Base-by-base conservation (phyloP, 2,329 filamentous ascomycete species). In the Domatiomyces catenatus region DNA sequence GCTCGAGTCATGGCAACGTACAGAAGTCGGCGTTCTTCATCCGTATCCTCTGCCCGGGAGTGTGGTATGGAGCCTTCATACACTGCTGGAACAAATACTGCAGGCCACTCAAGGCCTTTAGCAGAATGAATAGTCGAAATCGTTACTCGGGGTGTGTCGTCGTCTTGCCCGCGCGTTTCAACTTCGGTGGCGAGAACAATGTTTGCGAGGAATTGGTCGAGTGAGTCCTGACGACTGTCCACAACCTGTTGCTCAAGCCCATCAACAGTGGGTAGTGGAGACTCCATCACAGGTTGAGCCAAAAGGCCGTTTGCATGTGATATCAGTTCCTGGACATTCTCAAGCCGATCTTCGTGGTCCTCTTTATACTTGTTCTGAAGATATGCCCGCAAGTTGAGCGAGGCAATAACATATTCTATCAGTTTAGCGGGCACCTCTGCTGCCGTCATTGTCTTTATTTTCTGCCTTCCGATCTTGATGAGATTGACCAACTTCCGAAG, bases 1-100 rank as follows among this genome's bases (percentile, higher is more conserved):
- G 92, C 90, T 63, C 90, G 75, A 2, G 90, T 98, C 89, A 98
- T 96, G 24, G 89, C 90, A 12, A 98, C 92, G 61, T 96, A 98
- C 0, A 98, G 72, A 45, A 98, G 68, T 24, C 90, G 76, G 52
- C 92, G 75, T 64, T 98, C 90, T 66, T 98, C 90, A 51, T 90
- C 83, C 2, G 75, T 73, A 62, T 96, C 86, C 45, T 95, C 89
- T 1, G 88, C 78, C 58, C 89, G 77, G 1, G 82, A 83, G 64
- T 96, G 90, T 3, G 90, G 90, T 52, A 96, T 93, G 1, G 84
- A 90, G 0, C 90, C 92, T 46, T 88, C 80, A 62, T 94, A 94
- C 22, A 87, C 83, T 1, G 85, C 86, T 5, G 92, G 89, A 15
- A 96, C 81, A 64, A 96, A 96, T 1, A 96, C 87, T 1, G 94